Percentiles rank a stretch among this genome's conserved stretches.
Evolutionary conservation across 2,329 filamentous ascomycete species (phyloP).

Genomic region (Pseudocercospora macadamiae): DNA sequence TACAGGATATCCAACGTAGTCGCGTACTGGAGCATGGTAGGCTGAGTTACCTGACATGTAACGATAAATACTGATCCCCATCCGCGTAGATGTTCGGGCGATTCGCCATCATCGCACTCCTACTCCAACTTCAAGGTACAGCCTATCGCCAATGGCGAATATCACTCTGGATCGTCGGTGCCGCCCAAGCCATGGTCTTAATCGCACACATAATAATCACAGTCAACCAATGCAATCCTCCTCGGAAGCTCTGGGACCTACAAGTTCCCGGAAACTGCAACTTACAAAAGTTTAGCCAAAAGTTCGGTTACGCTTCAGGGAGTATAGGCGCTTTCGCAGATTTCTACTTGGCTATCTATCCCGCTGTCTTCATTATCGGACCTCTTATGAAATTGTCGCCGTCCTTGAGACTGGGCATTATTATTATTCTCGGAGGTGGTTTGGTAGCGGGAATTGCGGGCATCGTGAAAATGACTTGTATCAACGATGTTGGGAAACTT

Average conservation of each 20-base stretch:
- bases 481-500: not conserved
- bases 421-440: constrained; percentile 24
- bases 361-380: constrained; percentile 23
- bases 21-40: constrained; percentile 11
- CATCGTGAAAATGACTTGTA: constrained; percentile 20
- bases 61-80: not conserved
- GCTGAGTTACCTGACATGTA: not conserved
- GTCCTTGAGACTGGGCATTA: constrained; percentile 15
- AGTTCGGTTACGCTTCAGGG: constrained; percentile 15
- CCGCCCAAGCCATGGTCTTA: constrained; percentile 9
- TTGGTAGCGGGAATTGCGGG: constrained; percentile 25
- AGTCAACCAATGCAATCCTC: constrained; percentile 17
- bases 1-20: constrained; percentile 10
- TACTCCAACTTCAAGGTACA: constrained; percentile 15
- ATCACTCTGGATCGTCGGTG: constrained; percentile 14
- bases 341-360: constrained; percentile 22
- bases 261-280: constrained; percentile 10
- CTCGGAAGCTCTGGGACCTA: constrained; percentile 17
- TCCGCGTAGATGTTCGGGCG: constrained; percentile 9
- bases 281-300: not conserved
- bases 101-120: constrained; percentile 15
- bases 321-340: constrained; percentile 23
- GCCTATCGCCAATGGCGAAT: constrained; percentile 12
- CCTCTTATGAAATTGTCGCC: constrained; percentile 20
- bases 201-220: constrained; percentile 12